Base-by-base conservation (phyloP, 371 early-diverging fungal species). In the Parasitella parasitica region DNA sequence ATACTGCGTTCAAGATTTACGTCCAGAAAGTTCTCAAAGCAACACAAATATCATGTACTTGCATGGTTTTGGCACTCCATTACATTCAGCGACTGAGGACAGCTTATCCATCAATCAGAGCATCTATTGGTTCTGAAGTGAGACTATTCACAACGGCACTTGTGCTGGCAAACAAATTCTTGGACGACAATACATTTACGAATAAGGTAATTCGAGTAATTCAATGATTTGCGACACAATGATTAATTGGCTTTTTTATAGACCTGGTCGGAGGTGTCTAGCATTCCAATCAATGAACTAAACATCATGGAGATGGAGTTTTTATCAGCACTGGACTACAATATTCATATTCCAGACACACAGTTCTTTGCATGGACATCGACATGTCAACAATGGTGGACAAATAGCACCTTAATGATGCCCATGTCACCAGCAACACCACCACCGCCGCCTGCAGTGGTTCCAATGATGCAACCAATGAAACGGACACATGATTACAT, bases 261-360 rank as follows among this genome's bases (percentile, higher is more conserved):
- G 76, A 85, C 89, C 2, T 91, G 91, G 91, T 82, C 88, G 18
- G 82, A 86, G 57, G 87, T 90, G 18, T 86, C 86, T n/a, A 80
- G 78, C 46, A 73, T 91, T 61, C 81, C 87, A 1, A 75, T 89
- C 22, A 49, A 61, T 48, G 88, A 91, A 70, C 70, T 91, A 28
- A 84, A 86, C 55, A 85, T 83, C 11, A 90, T 91, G 89, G 91
- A 91, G 72, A 78, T 84, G 52, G 91, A 91, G 67, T 90, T 90
- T 57, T 61, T 89, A 58, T 67, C 76, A 20, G 84, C 86, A 22
- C 73, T 90, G 15, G 75, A 86, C 32, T 84, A 86, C 55, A 67
- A 71, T 27, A 66, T 82, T 20, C 75, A 75, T 64, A 64, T 81
- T 12, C 52, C 70, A 18, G 68, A 80, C 8, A 46, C 67, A 12